Evolutionary conservation across 345 rosid genomes (phyloP).

Genomic region (Arabis alpina): DNA sequence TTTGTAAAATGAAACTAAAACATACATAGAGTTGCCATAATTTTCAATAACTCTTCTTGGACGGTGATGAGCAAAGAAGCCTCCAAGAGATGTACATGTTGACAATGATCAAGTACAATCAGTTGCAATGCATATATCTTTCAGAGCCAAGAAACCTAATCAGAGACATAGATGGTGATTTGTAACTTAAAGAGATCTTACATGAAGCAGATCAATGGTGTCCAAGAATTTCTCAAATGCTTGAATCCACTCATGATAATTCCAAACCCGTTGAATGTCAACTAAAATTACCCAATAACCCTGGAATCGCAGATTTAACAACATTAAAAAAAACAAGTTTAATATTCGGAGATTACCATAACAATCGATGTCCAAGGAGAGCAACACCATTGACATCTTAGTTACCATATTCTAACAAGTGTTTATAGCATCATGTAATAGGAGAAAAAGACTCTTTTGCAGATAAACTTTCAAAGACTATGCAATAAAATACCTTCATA

Average conservation of each 20-base stretch:
- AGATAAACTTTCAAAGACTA: background rate
- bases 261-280: slow-evolving; percentile 98
- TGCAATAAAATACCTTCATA: slow-evolving; percentile 66
- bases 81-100: slow-evolving; percentile 96
- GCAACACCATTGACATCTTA: slow-evolving; percentile 10
- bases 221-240: slow-evolving; percentile 97
- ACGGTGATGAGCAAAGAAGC: slow-evolving; percentile 97
- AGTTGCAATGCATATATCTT: slow-evolving; percentile 14
- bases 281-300: slow-evolving; percentile 93
- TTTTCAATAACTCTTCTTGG: slow-evolving; percentile 74
- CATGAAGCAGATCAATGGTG: slow-evolving; percentile 94
- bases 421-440: background rate
- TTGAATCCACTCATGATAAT: slow-evolving; percentile 98
- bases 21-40: too few relatives aligned
- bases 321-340: background rate
- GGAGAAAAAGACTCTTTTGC: too few relatives aligned
- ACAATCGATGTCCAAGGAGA: background rate
- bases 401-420: slow-evolving; percentile 4
- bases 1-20: too few relatives aligned
- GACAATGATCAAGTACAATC: slow-evolving; percentile 34
- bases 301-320: slow-evolving; percentile 49
- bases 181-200: slow-evolving; percentile 51
- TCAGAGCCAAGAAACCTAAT: background rate
- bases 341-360: too few relatives aligned
- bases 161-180: slow-evolving; percentile 2